Conservation (phyloP, 2,329 filamentous ascomycete genomes). For the Emydomyces testavorans region DNA sequence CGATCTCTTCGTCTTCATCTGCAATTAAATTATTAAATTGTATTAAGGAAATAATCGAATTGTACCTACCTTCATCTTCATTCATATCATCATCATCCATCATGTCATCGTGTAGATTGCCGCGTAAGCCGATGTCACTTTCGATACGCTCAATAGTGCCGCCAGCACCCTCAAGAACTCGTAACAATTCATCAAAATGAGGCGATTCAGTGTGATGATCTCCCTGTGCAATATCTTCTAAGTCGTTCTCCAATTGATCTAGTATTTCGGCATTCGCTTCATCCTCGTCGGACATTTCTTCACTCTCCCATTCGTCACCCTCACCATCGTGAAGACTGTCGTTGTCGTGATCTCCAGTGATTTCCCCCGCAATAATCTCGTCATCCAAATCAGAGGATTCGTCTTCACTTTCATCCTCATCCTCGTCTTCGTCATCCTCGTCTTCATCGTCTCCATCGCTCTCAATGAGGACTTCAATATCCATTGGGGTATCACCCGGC, state of each 20-base stretch:
- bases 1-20: conserved; percentile 47
- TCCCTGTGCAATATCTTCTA: conserved; percentile 32
- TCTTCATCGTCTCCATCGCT: conserved; percentile 52
- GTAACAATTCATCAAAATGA: conserved; percentile 38
- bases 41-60: background rate
- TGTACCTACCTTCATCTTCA: conserved; percentile 43
- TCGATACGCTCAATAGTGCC: conserved; percentile 35
- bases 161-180: conserved; percentile 33
- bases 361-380: conserved; percentile 43
- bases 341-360: conserved; percentile 46
- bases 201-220: conserved; percentile 29
- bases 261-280: conserved; percentile 35
- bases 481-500: conserved; percentile 49
- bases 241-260: conserved; percentile 34
- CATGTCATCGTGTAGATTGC: conserved; percentile 37
- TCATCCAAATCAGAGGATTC: conserved; percentile 51
- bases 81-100: conserved; percentile 46
- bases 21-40: conserved; percentile 28
- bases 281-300: conserved; percentile 38
- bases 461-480: conserved; percentile 83
- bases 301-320: conserved; percentile 41
- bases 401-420: conserved; percentile 43
- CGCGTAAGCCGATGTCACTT: conserved; percentile 37
- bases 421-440: conserved; percentile 45
- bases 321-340: conserved; percentile 38